phyloP scores from a whole-genome alignment of 768 basidiomycete species.

The Phaffia tasmanica region DNA sequence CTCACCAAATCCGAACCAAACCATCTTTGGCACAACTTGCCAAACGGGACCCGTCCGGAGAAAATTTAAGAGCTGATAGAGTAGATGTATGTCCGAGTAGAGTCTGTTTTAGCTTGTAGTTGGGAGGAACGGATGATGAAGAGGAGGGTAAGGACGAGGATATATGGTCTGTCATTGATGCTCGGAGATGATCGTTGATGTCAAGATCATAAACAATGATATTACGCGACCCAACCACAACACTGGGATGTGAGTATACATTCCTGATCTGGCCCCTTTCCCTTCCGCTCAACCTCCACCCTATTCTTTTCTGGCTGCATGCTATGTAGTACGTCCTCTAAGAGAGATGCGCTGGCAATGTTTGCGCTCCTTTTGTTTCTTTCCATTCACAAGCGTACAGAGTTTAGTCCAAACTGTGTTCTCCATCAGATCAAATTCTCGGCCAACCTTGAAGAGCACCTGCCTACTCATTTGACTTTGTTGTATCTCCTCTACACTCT shows the following conservation, averaged over 20 bases:
- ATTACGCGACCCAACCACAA: too few relatives aligned
- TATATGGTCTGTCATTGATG: neutral
- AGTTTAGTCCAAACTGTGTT: too few relatives aligned
- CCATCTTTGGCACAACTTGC: conserved; percentile 39
- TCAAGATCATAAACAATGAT: neutral
- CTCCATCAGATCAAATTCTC: too few relatives aligned
- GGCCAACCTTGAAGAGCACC: too few relatives aligned
- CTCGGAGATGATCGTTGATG: neutral
- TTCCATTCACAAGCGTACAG: too few relatives aligned
- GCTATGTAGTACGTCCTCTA: too few relatives aligned
- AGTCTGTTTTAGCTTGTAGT: conserved; percentile 9
- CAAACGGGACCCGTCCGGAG: conserved; percentile 65
- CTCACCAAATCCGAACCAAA: conserved; percentile 8
- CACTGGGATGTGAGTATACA: neutral
- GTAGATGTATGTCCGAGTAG: conserved; percentile 60
- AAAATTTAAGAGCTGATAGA: conserved; percentile 79
- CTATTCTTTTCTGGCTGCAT: too few relatives aligned
- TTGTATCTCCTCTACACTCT: too few relatives aligned
- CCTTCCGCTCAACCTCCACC: neutral
- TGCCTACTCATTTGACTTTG: too few relatives aligned
- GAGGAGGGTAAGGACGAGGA: neutral
- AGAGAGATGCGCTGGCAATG: too few relatives aligned
- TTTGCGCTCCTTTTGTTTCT: too few relatives aligned
- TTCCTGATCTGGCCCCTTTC: neutral
- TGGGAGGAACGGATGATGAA: neutral